Evolutionary conservation across 176 grass and related monocot species (phyloP).

Genomic region (Typha latifolia): DNA sequence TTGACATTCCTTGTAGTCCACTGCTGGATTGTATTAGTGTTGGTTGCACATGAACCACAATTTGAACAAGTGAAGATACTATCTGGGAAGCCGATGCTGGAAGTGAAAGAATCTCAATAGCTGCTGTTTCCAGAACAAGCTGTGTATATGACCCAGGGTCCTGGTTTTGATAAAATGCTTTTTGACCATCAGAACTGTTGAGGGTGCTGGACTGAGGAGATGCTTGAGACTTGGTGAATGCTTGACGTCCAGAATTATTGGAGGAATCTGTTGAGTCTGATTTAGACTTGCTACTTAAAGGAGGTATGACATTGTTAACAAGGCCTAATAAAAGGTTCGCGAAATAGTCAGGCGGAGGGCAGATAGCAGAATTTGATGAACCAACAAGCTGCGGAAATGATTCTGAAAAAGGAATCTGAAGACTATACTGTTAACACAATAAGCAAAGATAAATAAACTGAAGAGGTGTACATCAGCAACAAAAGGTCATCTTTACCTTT

Average conservation of each 20-base stretch:
- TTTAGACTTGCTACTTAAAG: slow-evolving; percentile 82
- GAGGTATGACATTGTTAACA: slow-evolving; percentile 93
- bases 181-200: slow-evolving; percentile 52
- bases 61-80: slow-evolving; percentile 80
- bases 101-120: slow-evolving; percentile 94
- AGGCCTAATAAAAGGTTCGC: slow-evolving; percentile 84
- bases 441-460: not conserved
- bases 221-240: slow-evolving; percentile 45
- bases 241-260: slow-evolving; percentile 21
- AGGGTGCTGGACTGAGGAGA: slow-evolving; percentile 49
- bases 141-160: slow-evolving; percentile 97
- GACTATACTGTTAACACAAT: slow-evolving; percentile 5
- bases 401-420: slow-evolving; percentile 77
- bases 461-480: not conserved
- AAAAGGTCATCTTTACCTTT: slow-evolving; percentile 41
- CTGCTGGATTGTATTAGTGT: slow-evolving; percentile 74
- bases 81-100: slow-evolving; percentile 61
- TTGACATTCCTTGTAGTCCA: slow-evolving; percentile 46
- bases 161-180: slow-evolving; percentile 97
- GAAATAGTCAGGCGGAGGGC: slow-evolving; percentile 88
- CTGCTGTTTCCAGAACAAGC: slow-evolving; percentile 94
- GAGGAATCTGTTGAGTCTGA: slow-evolving; percentile 47
- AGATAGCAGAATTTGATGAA: slow-evolving; percentile 45
- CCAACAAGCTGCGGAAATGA: slow-evolving; percentile 67
- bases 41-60: slow-evolving; percentile 77